These are phyloP conservation scores for Bruguiera hainesii DNA, from an alignment of 441 rosid species.

Conservation along the genomic window DNA sequence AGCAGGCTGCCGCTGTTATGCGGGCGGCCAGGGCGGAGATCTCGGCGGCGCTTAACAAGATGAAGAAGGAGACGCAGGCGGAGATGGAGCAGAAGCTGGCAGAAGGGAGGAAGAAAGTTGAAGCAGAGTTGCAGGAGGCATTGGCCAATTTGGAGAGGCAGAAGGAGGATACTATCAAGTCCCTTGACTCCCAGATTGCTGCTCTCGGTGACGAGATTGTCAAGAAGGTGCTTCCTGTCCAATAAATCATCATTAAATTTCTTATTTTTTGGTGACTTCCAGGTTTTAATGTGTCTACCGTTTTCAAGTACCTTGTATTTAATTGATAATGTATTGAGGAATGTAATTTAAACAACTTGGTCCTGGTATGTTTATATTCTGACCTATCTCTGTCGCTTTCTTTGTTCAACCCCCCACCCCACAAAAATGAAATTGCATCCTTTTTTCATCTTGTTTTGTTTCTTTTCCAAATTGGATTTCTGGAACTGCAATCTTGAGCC, in stretches of 20 bases:
- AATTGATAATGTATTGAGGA: conserved; percentile 1
- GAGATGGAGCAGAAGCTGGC: conserved; percentile 62
- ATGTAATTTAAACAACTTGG: not conserved
- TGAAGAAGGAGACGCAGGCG: conserved; percentile 86
- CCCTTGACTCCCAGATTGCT: conserved; percentile 82
- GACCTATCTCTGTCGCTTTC: not conserved
- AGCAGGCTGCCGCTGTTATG: conserved; percentile 74
- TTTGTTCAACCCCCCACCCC: too few relatives aligned
- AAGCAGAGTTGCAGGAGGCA: conserved; percentile 76
- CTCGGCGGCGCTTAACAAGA: conserved; percentile 73
- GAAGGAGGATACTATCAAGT: conserved; percentile 66
- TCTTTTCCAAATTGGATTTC: too few relatives aligned
- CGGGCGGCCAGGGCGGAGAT: conserved; percentile 88
- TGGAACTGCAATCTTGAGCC: too few relatives aligned
- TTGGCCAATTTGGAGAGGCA: conserved; percentile 68
- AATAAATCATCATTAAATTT: conserved; percentile 13
- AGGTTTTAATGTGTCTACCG: conserved; percentile 4
- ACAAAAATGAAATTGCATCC: too few relatives aligned
- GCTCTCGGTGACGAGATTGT: conserved; percentile 79
- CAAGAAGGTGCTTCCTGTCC: conserved; percentile 77
- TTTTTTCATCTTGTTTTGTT: too few relatives aligned
- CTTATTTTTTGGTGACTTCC: not conserved
- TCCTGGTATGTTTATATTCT: not conserved
- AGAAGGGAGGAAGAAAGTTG: conserved; percentile 71
- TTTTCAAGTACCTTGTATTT: conserved; percentile 4